Evolutionary conservation across 192 early-diverging fungal genomes (phyloP), one percentile per base, ranked within the genome.

Genomic region (Helicostylum pulchrum): DNA sequence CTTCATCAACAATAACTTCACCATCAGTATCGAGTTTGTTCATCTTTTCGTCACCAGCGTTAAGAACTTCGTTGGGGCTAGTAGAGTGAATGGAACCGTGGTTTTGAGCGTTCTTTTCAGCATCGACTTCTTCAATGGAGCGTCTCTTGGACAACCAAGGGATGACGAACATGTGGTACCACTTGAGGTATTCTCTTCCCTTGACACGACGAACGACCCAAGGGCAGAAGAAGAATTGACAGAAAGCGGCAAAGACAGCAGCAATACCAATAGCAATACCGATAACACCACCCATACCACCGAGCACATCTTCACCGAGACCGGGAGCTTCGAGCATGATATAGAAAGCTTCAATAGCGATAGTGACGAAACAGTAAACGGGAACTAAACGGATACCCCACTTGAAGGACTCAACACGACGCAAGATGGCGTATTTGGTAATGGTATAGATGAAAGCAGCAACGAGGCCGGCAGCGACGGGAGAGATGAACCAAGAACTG

Each of bases 401-500:
- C 47, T 79, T 77, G 58, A 92, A 78, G 45, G 83, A 82, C 77
- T 91, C 83, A 0, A 78, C 74, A 48, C 79, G 74, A 39, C 80
- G 78, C 45, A 92, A 76, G 43, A 90, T 77, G 62, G 83, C 67
- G 59, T 75, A 79, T 54, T 88, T 84, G 23, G 87, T 88, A 52
- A 83, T 80, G 23, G 84, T 47, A 70, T 86, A 91, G 58, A 93
- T 75, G 46, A 87, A 68, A 12, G 84, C 70, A 10, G 87, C 83
- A 57, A 89, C 75, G 57, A 84, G 50, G 53, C 88, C 89, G 20
- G 91, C 78, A n/a, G 75, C 72, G 15, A 82, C 68, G 2, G 90
- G 88, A 7, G 89, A 89, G 21, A 88, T 71, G 62, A 93, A 86
- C 89, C 90, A 93, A 21, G 87, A 89, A 14, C 84, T 77, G 70